Evolutionary conservation across 2,329 filamentous ascomycete species (phyloP), one percentile per base, ranked within the genome.

Genomic region (Akanthomyces dipterigenus): DNA sequence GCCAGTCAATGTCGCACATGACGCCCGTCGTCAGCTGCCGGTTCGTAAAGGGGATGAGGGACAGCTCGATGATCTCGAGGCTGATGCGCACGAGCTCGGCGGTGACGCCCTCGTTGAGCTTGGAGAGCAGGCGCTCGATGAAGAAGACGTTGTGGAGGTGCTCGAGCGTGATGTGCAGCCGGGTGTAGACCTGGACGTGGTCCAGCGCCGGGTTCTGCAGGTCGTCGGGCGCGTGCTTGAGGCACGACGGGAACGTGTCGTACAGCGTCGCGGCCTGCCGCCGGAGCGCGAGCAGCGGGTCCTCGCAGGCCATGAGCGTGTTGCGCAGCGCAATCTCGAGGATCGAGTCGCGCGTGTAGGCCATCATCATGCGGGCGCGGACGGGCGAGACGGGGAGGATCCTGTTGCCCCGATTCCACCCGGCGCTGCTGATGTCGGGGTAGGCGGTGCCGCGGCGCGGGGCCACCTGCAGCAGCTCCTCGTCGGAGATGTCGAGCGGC

Each of bases 121-220:
- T 81, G 57, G 79, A 75, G 24, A 86, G 73, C 0, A 85, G 77
- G 22, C 84, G 75, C 64, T 86, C 79, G 34, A 86, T 72, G 28
- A 86, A 77, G 64, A 87, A 85, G 7, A 81, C 72, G 53, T 83
- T 85, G 49, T 84, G 79, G 0, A 84, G 71, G 51, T 82, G 78
- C 53, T 79, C 76, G 3, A 83, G 73, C 7, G 75, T 74, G 1
- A 81, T 69, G 3, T 82, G 70, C n/a, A 80, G 73, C 5, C 78
- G 70, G 22, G 73, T 70, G 57, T 79, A 79, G 2, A 80, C 60
- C 0, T 69, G 66, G 1, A 71, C 65, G 0, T 75, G 77, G 38
- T 77, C 72, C 8, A 76, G 70, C 51, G 80, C 71, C 1, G 79
- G 69, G 31, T 82, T 73, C 1, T 76, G 71, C 58, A 85, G 67